Percentiles rank a stretch among this genome's conserved stretches.
Conservation (phyloP, 306 rosid species). For the Glycyrrhiza uralensis region DNA sequence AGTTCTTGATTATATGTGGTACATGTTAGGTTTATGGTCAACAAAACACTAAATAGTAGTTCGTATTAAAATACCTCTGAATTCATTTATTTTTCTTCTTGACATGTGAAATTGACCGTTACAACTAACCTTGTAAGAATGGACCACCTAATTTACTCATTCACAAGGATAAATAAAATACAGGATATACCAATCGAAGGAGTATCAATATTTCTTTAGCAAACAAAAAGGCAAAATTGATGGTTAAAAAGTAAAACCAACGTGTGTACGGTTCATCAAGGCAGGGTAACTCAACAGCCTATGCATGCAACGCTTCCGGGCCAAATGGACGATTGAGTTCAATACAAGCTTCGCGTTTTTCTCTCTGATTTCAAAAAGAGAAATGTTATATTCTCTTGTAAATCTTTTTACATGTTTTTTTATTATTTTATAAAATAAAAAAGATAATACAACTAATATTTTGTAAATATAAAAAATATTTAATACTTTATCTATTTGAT, state of each 20-base stretch:
- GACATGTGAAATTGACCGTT: constrained; percentile 19
- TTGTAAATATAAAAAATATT: no score
- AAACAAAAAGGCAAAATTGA: not conserved
- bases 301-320: constrained; percentile 13
- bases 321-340: constrained; percentile 18
- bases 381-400: no score
- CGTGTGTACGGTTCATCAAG: not conserved
- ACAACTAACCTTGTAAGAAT: constrained; percentile 6
- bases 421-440: no score
- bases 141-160: constrained; percentile 34
- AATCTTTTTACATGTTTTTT: no score
- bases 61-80: not conserved
- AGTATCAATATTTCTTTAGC: not conserved
- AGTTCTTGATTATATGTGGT: no score
- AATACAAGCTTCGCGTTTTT: not conserved
- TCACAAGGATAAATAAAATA: not conserved
- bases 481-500: no score
- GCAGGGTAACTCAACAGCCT: not conserved
- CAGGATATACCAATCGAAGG: not conserved
- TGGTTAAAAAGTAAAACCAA: not conserved
- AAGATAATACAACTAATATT: no score
- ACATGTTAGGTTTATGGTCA: no score
- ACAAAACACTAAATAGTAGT: not conserved
- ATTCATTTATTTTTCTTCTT: not conserved
- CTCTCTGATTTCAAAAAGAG: no score